Conservation (phyloP, 345 rosid genomes). For the Gossypium turneri region DNA sequence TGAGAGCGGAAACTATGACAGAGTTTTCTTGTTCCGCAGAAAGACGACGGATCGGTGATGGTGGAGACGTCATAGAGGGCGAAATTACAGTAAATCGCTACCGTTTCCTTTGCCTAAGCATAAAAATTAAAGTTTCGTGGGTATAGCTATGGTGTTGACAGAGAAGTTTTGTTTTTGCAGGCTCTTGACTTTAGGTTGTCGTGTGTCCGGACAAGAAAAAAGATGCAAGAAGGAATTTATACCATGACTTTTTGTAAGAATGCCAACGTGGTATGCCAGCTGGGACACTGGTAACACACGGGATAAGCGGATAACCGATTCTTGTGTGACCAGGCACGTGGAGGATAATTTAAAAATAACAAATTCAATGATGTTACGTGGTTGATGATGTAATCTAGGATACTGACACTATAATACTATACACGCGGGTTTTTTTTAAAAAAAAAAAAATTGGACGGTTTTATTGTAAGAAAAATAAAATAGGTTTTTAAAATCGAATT, state of each 20-base stretch:
- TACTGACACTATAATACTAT: neutral
- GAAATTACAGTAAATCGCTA: constrained; percentile 4
- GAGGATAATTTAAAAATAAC: neutral
- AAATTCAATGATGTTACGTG: neutral
- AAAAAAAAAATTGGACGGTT: no score
- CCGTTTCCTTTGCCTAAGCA: constrained; percentile 17
- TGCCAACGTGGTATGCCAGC: neutral
- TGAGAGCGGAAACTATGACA: constrained; percentile 52
- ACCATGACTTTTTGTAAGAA: neutral
- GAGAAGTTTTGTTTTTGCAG: neutral
- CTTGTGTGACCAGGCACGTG: neutral
- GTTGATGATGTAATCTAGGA: neutral
- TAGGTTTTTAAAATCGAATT: no score
- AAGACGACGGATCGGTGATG: constrained; percentile 23
- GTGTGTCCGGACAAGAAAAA: neutral
- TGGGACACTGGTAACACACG: constrained; percentile 11
- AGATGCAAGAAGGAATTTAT: neutral
- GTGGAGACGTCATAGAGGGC: neutral
- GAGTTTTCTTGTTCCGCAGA: constrained; percentile 58
- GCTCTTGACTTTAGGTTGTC: neutral
- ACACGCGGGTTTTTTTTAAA: no score
- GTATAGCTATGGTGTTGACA: no score
- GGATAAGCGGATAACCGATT: neutral
- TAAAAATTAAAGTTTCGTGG: neutral
- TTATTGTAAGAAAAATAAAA: no score